Conservation (phyloP, 2,329 filamentous ascomycete species). For the Aspergillus hortae region DNA sequence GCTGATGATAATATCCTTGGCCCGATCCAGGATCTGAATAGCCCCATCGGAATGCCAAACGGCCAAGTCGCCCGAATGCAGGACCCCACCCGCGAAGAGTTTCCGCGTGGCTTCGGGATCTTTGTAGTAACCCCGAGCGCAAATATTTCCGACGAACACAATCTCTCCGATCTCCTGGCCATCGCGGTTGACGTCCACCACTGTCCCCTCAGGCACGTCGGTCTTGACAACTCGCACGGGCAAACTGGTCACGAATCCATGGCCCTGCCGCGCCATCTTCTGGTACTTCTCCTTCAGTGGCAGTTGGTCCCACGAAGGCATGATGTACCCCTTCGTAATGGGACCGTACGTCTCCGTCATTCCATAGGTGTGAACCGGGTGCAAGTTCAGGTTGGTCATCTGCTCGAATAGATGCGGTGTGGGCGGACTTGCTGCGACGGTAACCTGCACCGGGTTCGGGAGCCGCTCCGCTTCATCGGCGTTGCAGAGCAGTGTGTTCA, state of each 20-base stretch:
- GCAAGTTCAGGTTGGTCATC: slow-evolving; percentile 83
- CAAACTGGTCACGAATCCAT: slow-evolving; percentile 81
- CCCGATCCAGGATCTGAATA: slow-evolving; percentile 86
- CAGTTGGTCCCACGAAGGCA: slow-evolving; percentile 79
- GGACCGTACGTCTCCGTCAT: slow-evolving; percentile 87
- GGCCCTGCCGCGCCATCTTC: slow-evolving; percentile 90
- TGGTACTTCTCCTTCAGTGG: slow-evolving; percentile 73
- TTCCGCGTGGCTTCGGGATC: slow-evolving; percentile 80
- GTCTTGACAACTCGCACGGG: slow-evolving; percentile 79
- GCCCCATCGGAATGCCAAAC: slow-evolving; percentile 91
- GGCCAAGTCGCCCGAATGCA: slow-evolving; percentile 88
- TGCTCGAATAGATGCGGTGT: slow-evolving; percentile 87
- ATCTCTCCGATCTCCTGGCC: slow-evolving; percentile 79
- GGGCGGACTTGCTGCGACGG: slow-evolving; percentile 88
- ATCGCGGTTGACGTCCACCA: slow-evolving; percentile 66
- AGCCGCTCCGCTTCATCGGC: slow-evolving; percentile 70
- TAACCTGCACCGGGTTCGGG: slow-evolving; percentile 71
- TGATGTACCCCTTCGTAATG: slow-evolving; percentile 86
- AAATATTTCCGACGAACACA: slow-evolving; percentile 87
- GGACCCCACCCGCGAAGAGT: slow-evolving; percentile 79
- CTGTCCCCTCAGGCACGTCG: slow-evolving; percentile 62
- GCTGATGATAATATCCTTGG: slow-evolving; percentile 98
- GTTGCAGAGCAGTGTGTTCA: slow-evolving; percentile 88
- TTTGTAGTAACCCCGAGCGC: slow-evolving; percentile 86
- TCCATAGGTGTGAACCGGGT: slow-evolving; percentile 92